These are phyloP conservation scores for Leptographium wingfieldii DNA, from an alignment of 2,329 filamentous ascomycete genomes.

Conservation along the genomic window DNA sequence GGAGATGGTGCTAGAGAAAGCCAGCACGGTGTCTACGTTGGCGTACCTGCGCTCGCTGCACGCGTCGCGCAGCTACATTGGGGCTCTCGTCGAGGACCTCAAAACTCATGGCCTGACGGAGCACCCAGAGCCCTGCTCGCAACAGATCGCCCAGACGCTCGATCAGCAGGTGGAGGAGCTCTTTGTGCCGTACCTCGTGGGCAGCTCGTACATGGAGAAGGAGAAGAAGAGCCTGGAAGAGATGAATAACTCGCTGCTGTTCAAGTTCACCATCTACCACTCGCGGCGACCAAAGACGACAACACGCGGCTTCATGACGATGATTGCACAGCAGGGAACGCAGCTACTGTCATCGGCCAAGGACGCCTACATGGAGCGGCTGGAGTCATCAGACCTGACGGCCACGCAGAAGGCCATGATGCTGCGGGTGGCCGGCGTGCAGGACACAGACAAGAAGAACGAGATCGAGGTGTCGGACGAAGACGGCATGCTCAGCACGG, in stretches of 20 bases:
- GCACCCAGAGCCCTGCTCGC: slow-evolving; percentile 81
- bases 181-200: slow-evolving; percentile 57
- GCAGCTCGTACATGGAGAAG: slow-evolving; percentile 57
- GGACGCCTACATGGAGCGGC: slow-evolving; percentile 78
- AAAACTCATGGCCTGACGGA: slow-evolving; percentile 92
- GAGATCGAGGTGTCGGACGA: slow-evolving; percentile 86
- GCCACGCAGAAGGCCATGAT: slow-evolving; percentile 83
- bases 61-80: slow-evolving; percentile 81
- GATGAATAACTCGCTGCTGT: slow-evolving; percentile 78
- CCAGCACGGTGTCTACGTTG: slow-evolving; percentile 77
- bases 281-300: slow-evolving; percentile 74
- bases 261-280: slow-evolving; percentile 96
- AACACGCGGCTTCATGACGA: slow-evolving; percentile 84
- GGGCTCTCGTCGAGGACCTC: slow-evolving; percentile 76
- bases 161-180: slow-evolving; percentile 67
- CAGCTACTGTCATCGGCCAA: slow-evolving; percentile 79
- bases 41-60: slow-evolving; percentile 87
- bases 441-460: slow-evolving; percentile 63
- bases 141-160: slow-evolving; percentile 65
- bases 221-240: slow-evolving; percentile 62
- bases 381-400: slow-evolving; percentile 82
- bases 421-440: slow-evolving; percentile 74
- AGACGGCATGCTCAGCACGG: slow-evolving; percentile 69
- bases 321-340: slow-evolving; percentile 77
- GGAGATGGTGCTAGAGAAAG: slow-evolving; percentile 92